Conservation (phyloP, 306 rosid genomes). For the Medicago arabica region DNA sequence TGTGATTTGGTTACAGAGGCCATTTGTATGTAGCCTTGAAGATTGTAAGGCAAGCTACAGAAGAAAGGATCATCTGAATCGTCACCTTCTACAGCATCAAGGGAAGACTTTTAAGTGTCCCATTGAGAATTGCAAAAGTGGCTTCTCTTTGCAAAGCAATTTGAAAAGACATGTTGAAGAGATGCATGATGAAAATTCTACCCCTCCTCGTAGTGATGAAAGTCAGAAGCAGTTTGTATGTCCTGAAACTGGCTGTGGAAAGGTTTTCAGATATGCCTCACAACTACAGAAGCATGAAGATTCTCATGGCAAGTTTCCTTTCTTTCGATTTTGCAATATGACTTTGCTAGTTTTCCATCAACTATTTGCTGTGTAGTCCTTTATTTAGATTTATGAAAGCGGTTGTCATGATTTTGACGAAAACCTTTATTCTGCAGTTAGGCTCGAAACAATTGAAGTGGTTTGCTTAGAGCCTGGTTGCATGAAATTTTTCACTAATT, state of each 20-base stretch:
- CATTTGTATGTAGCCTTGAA: slow-evolving; percentile 58
- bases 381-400: neutral
- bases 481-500: slow-evolving; percentile 69
- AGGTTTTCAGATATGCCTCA: slow-evolving; percentile 69
- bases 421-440: slow-evolving; percentile 54
- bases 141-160: slow-evolving; percentile 59
- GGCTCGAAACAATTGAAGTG: slow-evolving; percentile 69
- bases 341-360: neutral
- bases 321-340: neutral
- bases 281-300: slow-evolving; percentile 63
- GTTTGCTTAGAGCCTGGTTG: slow-evolving; percentile 74
- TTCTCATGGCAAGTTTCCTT: slow-evolving; percentile 71
- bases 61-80: slow-evolving; percentile 92
- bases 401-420: slow-evolving; percentile 26
- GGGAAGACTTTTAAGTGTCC: slow-evolving; percentile 74
- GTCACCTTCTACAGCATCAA: slow-evolving; percentile 74
- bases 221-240: slow-evolving; percentile 59
- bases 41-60: slow-evolving; percentile 78
- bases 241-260: slow-evolving; percentile 75
- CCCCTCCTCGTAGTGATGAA: slow-evolving; percentile 32
- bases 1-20: slow-evolving; percentile 65
- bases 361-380: neutral
- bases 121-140: slow-evolving; percentile 60
- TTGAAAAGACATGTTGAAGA: slow-evolving; percentile 67
- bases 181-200: slow-evolving; percentile 50